Conservation (phyloP, 1,284 basidiomycete genomes). For the Ganoderma leucocontextum region DNA sequence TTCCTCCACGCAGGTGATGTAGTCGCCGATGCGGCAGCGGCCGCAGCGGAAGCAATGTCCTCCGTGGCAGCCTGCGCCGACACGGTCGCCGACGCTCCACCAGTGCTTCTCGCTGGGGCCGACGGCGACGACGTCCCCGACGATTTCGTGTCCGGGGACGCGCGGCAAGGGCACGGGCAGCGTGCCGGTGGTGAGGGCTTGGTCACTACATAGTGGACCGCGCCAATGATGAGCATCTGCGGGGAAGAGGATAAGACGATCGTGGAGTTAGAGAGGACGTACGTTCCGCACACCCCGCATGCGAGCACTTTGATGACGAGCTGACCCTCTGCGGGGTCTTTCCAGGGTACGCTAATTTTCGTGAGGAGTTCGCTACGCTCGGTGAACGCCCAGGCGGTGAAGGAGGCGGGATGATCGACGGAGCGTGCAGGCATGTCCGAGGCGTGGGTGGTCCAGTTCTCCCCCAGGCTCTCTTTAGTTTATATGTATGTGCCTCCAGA, state of each 20-base stretch:
- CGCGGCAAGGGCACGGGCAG: constrained; percentile 31
- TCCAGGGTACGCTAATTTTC: constrained; percentile 39
- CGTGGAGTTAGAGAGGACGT: not conserved
- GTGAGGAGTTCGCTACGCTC: constrained; percentile 32
- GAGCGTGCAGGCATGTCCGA: not conserved
- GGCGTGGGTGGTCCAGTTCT: not conserved
- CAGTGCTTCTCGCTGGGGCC: constrained; percentile 24
- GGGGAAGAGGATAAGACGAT: not conserved
- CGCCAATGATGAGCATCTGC: not conserved
- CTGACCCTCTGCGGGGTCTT: constrained; percentile 42
- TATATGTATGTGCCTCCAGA: not conserved
- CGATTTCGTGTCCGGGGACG: constrained; percentile 39
- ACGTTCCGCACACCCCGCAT: constrained; percentile 39
- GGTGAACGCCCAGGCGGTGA: constrained; percentile 40
- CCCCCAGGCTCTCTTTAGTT: not conserved
- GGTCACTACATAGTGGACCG: constrained; percentile 28
- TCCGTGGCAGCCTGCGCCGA: constrained; percentile 37
- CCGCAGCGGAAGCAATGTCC: constrained; percentile 34
- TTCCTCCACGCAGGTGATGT: constrained; percentile 29
- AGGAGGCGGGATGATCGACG: constrained; percentile 40
- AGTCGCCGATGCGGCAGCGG: constrained; percentile 30
- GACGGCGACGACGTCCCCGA: constrained; percentile 37
- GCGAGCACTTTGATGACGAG: constrained; percentile 46
- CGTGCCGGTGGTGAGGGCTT: constrained; percentile 30
- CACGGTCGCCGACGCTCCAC: constrained; percentile 36